Base-by-base conservation (phyloP, 352 stramenopile genomes). In the Phytopythium chamaehyphon region DNA sequence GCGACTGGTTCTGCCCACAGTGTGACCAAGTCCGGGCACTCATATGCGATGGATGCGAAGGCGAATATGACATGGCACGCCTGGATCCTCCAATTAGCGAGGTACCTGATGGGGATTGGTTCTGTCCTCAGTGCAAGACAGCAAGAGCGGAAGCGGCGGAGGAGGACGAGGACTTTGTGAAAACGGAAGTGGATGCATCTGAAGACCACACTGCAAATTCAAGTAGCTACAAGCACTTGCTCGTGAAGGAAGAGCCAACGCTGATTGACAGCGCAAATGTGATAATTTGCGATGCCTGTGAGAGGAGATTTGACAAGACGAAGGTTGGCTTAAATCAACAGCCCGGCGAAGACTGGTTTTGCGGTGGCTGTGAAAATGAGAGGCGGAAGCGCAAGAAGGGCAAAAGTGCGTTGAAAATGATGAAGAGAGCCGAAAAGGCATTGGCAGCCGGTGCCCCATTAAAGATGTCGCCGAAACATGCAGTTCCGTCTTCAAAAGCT, bases 331-430 rank as follows among this genome's bases (percentile, higher is more conserved):
- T 55, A 11, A 46, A 39, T 0, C 44, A 66, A 14, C 40, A 66
- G 3, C 61, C 69, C 2, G 49, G 63, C 36, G 65, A 69, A 31
- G 65, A 83, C n/a, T 83, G 75, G 65, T 74, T 65, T 36, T 74
- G 65, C 40, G 45, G 58, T 24, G 19, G 26, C 2, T 74, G 65
- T 31, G 59, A 31, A 16, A 19, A 23, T 12, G 37, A 33, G 45
- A 6, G 45, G 15, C 45, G 45, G 6, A 51, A 40, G 18, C 26
- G 18, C 1, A 51, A 51, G 45, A 40, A 40, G n/a, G 45, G 45
- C 4, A 51, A 40, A 51, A 21, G 18, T 2, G 45, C 45, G 16
- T 40, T 51, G 45, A 51, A 51, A n/a, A 9, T 51, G 18, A 28
- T 51, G 26, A 51, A 40, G 26, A 51, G 10, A 39, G 3, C 11